Evolutionary conservation across 495 filamentous ascomycete genomes (phyloP).

Genomic region (Sphaerosporella brunnea): DNA sequence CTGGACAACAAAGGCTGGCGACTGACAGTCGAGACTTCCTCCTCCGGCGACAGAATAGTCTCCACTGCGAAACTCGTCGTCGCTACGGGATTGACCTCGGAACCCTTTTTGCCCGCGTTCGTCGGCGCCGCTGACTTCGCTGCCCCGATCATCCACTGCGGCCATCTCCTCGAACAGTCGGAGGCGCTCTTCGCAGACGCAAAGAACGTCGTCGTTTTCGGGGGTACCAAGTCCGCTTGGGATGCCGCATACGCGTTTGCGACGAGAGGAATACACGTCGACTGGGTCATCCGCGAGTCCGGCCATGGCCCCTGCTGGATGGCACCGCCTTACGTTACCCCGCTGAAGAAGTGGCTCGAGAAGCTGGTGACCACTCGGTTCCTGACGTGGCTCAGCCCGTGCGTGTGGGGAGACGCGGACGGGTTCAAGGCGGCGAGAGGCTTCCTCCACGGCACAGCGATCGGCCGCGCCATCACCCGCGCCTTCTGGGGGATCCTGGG

Average conservation of each 20-base stretch:
- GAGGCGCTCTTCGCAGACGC: conserved; percentile 25
- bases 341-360: conserved; percentile 42
- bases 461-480: conserved; percentile 52
- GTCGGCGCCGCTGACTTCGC: conserved; percentile 35
- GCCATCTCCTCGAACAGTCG: conserved; percentile 33
- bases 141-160: conserved; percentile 45
- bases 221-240: conserved; percentile 58
- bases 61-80: conserved; percentile 43
- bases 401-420: conserved; percentile 42
- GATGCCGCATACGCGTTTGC: conserved; percentile 59
- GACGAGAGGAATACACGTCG: conserved; percentile 44
- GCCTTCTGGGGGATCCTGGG: conserved; percentile 47
- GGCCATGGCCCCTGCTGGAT: conserved; percentile 63
- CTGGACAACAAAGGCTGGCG: conserved; percentile 16
- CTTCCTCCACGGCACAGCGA: conserved; percentile 47
- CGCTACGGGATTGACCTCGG: conserved; percentile 51
- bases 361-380: conserved; percentile 46
- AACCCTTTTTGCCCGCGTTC: conserved; percentile 37
- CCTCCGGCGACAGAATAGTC: conserved; percentile 23
- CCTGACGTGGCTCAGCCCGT: conserved; percentile 48
- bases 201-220: conserved; percentile 43
- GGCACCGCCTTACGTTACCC: conserved; percentile 44
- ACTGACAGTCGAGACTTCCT: conserved; percentile 30
- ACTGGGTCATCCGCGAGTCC: conserved; percentile 62
- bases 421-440: conserved; percentile 31